These are phyloP conservation scores for Tricholoma flavovirens DNA, from an alignment of 768 basidiomycete genomes.

Conservation along the genomic window DNA sequence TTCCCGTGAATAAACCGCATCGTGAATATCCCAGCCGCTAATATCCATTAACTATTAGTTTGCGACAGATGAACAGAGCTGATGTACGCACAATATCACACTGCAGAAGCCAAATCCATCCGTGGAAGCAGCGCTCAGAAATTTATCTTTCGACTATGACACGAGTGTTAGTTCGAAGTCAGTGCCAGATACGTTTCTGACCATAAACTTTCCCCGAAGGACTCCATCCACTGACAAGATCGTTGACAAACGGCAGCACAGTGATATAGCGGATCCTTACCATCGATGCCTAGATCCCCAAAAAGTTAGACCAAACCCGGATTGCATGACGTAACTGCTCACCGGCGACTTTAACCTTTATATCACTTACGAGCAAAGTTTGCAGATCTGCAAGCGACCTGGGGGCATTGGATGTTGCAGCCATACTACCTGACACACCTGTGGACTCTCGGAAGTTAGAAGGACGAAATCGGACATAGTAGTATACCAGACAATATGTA, in stretches of 20 bases:
- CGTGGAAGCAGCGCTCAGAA: conserved; percentile 70
- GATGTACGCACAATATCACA: conserved; percentile 70
- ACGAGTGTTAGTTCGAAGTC: background rate
- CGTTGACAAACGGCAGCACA: background rate
- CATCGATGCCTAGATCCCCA: conserved; percentile 48
- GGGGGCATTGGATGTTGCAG: conserved; percentile 1
- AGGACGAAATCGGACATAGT: too few relatives aligned
- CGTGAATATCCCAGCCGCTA: conserved; percentile 93
- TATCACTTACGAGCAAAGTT: conserved; percentile 49
- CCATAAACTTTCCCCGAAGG: conserved; percentile 92
- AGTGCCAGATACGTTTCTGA: conserved; percentile 17
- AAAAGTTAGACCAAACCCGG: background rate
- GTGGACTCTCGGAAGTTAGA: too few relatives aligned
- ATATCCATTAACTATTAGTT: background rate
- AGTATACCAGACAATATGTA: too few relatives aligned
- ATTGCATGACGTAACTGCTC: conserved; percentile 17
- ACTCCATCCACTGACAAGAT: conserved; percentile 76
- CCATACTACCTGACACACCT: background rate
- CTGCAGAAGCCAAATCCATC: conserved; percentile 93
- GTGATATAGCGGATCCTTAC: conserved; percentile 30
- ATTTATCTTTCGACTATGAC: conserved; percentile 82
- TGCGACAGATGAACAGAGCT: background rate
- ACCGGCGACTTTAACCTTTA: conserved; percentile 94
- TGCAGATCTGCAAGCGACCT: conserved; percentile 52
- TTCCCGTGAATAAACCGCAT: conserved; percentile 77